phyloP scores from a whole-genome alignment of 2,329 filamentous ascomycete species.

The Periconia macrospinosa region DNA sequence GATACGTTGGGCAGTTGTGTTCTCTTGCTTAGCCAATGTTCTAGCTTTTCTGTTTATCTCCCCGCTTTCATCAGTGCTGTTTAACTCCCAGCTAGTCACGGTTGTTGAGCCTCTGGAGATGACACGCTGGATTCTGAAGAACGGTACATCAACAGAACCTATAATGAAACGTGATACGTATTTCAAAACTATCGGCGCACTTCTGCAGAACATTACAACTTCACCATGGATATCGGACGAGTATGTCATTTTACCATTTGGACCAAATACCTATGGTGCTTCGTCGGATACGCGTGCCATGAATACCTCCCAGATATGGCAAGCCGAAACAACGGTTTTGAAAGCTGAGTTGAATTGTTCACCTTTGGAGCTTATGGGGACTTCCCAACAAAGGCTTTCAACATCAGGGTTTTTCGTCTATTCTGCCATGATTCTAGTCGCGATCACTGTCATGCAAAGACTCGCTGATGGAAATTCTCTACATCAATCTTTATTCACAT shows the following conservation, averaged over 20 bases:
- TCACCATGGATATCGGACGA: slow-evolving; percentile 12
- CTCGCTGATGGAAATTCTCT: too few relatives aligned
- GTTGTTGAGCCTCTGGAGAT: slow-evolving; percentile 4
- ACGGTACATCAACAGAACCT: slow-evolving; percentile 4
- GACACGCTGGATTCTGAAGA: background rate
- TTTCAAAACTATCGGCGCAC: slow-evolving; percentile 6
- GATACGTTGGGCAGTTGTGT: slow-evolving; percentile 10
- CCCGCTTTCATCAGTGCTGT: slow-evolving; percentile 14
- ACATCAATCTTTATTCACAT: too few relatives aligned
- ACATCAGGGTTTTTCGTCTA: too few relatives aligned
- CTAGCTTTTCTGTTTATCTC: slow-evolving; percentile 13
- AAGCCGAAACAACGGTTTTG: too few relatives aligned
- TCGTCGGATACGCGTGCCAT: too few relatives aligned
- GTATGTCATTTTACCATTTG: slow-evolving; percentile 8
- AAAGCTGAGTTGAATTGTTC: too few relatives aligned
- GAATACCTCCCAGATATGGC: too few relatives aligned
- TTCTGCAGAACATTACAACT: slow-evolving; percentile 8
- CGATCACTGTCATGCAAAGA: too few relatives aligned
- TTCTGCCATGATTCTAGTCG: too few relatives aligned
- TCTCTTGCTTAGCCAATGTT: slow-evolving; percentile 6
- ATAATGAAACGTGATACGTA: slow-evolving; percentile 8
- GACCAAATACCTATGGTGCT: too few relatives aligned
- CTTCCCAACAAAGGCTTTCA: too few relatives aligned
- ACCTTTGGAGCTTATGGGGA: too few relatives aligned
- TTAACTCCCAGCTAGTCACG: slow-evolving; percentile 10